A percentile compares a stretch with the other conserved stretches of the same genome.
Evolutionary conservation across 257 asterid genomes (phyloP).

Genomic region (Rubia yunnanensis): DNA sequence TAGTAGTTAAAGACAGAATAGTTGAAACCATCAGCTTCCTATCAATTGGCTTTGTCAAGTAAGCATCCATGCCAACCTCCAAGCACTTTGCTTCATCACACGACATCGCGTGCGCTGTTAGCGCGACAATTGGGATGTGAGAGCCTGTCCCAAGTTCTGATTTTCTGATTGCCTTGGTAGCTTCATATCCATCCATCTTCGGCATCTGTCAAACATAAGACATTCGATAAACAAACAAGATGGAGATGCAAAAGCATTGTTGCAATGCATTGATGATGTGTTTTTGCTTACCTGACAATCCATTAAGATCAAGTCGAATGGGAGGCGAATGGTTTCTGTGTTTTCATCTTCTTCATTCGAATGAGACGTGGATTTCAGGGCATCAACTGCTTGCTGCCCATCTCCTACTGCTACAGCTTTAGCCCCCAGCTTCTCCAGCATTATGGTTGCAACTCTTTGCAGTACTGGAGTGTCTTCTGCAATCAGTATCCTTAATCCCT

Average conservation of each 20-base stretch:
- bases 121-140: constrained; percentile 88
- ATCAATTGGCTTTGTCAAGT: constrained; percentile 82
- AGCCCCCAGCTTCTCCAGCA: constrained; percentile 90
- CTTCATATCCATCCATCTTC: constrained; percentile 96
- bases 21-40: constrained; percentile 74
- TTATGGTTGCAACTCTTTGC: constrained; percentile 86
- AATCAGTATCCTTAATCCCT: constrained; percentile 62
- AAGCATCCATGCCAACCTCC: constrained; percentile 98
- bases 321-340: constrained; percentile 12
- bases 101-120: constrained; percentile 96
- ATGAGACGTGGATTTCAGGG: constrained; percentile 36
- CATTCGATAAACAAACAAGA: background rate
- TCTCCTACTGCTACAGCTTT: constrained; percentile 77
- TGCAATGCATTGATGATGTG: background rate
- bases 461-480: constrained; percentile 89
- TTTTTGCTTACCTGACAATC: constrained; percentile 76
- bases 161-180: constrained; percentile 74
- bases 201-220: constrained; percentile 53
- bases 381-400: constrained; percentile 70
- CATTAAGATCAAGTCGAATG: constrained; percentile 81
- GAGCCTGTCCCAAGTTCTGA: constrained; percentile 44
- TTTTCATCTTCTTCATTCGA: constrained; percentile 20
- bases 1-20: constrained; percentile 63
- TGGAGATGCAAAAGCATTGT: background rate
- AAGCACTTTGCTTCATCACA: constrained; percentile 85